Percentiles rank a stretch among this genome's conserved stretches.
phyloP scores from a whole-genome alignment of 129 eudicot species.

The Pseudognaphalium luteoalbum region DNA sequence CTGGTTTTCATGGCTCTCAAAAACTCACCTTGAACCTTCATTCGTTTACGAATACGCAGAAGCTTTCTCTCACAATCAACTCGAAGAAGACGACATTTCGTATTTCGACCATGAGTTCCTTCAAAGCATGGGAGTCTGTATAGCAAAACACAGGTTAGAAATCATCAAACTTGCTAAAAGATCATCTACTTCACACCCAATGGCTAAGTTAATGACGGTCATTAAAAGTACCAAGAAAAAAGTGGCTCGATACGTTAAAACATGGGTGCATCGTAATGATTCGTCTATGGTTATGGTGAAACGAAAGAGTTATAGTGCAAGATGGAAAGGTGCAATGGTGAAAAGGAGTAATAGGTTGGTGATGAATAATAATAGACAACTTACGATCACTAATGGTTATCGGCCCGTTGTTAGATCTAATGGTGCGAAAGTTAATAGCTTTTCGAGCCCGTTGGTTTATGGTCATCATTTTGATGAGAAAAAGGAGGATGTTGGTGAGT shows the following conservation, averaged over 20 bases:
- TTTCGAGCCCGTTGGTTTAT: constrained; percentile 67
- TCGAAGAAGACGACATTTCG: constrained; percentile 67
- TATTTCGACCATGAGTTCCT: constrained; percentile 85
- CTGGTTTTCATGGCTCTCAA: constrained; percentile 90
- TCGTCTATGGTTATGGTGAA: constrained; percentile 53
- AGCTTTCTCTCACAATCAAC: constrained; percentile 70
- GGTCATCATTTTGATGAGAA: constrained; percentile 37
- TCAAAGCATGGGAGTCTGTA: constrained; percentile 86
- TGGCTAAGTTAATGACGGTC: constrained; percentile 47
- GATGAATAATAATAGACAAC: constrained; percentile 27
- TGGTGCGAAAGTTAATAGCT: constrained; percentile 54
- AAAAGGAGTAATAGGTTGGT: constrained; percentile 55
- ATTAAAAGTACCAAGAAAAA: constrained; percentile 58
- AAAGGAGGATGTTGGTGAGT: constrained; percentile 35
- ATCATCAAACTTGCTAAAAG: constrained; percentile 67
- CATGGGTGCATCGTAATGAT: constrained; percentile 56
- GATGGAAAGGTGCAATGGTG: constrained; percentile 61
- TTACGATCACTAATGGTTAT: constrained; percentile 61
- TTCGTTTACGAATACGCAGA: constrained; percentile 64
- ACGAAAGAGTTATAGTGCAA: constrained; percentile 41
- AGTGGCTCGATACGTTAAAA: constrained; percentile 41
- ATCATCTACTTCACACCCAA: constrained; percentile 33
- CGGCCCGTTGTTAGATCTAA: constrained; percentile 35
- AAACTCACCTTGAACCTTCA: constrained; percentile 69
- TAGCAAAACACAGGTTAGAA: constrained; percentile 90